A percentile compares a stretch with the other conserved stretches of the same genome.
These are phyloP conservation scores for Aureobasidium sp. DNA, from an alignment of 2,329 filamentous ascomycete species.

Conservation along the genomic window DNA sequence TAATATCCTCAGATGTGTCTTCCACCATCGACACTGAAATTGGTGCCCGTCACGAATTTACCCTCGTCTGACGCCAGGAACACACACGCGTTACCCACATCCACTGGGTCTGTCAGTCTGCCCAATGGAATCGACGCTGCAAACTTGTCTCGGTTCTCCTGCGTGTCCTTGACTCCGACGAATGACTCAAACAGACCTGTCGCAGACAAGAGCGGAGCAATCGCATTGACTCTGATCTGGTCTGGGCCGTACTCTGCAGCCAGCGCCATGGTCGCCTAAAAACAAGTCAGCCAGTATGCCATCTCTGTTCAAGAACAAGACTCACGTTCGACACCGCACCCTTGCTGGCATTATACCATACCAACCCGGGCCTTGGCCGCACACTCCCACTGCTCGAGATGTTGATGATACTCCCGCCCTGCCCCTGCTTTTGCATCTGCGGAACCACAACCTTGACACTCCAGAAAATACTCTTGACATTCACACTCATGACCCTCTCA, in stretches of 20 bases:
- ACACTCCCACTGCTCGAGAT: conserved; percentile 59
- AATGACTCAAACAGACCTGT: conserved; percentile 58
- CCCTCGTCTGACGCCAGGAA: conserved; percentile 68
- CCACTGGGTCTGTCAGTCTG: conserved; percentile 50
- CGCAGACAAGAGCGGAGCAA: conserved; percentile 60
- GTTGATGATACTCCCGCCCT: conserved; percentile 57
- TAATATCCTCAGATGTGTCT: conserved; percentile 29
- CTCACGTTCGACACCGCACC: conserved; percentile 51
- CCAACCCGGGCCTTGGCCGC: conserved; percentile 55
- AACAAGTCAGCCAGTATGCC: neutral
- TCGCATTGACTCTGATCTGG: conserved; percentile 62
- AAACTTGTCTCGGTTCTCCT: conserved; percentile 52
- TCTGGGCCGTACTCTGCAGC: conserved; percentile 64
- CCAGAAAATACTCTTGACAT: conserved; percentile 60
- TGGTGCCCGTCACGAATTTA: conserved; percentile 64
- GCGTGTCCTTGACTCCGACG: conserved; percentile 55
- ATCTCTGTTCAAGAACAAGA: neutral
- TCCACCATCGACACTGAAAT: conserved; percentile 58
- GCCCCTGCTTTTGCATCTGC: conserved; percentile 52
- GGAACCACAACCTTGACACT: conserved; percentile 54
- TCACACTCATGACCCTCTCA: conserved; percentile 59
- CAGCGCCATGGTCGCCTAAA: conserved; percentile 52
- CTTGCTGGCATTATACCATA: conserved; percentile 66
- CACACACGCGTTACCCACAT: conserved; percentile 64
- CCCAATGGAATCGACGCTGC: conserved; percentile 50